Evolutionary conservation across 805 yeast genomes (phyloP).

Genomic region (Clavispora carvajalis): DNA sequence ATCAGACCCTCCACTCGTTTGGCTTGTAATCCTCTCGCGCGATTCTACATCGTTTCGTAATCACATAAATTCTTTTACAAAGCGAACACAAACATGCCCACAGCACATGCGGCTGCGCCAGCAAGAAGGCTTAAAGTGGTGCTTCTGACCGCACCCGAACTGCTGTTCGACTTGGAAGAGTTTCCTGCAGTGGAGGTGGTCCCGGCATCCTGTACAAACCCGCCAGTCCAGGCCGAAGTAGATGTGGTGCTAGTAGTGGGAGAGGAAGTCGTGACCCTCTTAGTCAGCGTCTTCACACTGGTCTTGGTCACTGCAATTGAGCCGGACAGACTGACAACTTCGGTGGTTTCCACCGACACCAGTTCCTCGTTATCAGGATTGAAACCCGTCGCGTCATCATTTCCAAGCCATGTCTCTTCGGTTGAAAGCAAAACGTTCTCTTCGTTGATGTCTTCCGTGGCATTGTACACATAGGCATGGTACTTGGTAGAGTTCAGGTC

Average conservation of each 20-base stretch:
- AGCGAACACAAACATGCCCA: slow-evolving; percentile 4
- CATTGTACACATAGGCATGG: slow-evolving; percentile 41
- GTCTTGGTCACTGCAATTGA: slow-evolving; percentile 14
- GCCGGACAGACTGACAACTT: slow-evolving; percentile 7
- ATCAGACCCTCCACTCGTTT: too few species aligned
- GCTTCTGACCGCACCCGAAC: not conserved
- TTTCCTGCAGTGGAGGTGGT: slow-evolving; percentile 1
- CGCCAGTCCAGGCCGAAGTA: slow-evolving; percentile 24
- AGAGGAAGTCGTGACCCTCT: not conserved
- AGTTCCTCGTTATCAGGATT: slow-evolving; percentile 42
- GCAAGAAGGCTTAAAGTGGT: slow-evolving; percentile 5
- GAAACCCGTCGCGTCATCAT: slow-evolving; percentile 60
- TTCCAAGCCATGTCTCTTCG: slow-evolving; percentile 54
- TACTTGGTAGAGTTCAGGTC: slow-evolving; percentile 47
- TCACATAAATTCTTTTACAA: not conserved
- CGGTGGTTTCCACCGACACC: slow-evolving; percentile 6
- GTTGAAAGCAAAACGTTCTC: slow-evolving; percentile 53
- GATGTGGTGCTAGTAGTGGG: slow-evolving; percentile 6
- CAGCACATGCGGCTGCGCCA: slow-evolving; percentile 7
- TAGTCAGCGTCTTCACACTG: slow-evolving; percentile 1
- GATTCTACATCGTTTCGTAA: not conserved
- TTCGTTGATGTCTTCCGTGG: slow-evolving; percentile 32
- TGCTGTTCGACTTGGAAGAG: slow-evolving; percentile 4
- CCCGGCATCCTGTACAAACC: slow-evolving; percentile 32
- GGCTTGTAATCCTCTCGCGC: too few species aligned